These are phyloP conservation scores for Candida methanosorbosa DNA, from an alignment of 805 yeast species.

Conservation along the genomic window DNA sequence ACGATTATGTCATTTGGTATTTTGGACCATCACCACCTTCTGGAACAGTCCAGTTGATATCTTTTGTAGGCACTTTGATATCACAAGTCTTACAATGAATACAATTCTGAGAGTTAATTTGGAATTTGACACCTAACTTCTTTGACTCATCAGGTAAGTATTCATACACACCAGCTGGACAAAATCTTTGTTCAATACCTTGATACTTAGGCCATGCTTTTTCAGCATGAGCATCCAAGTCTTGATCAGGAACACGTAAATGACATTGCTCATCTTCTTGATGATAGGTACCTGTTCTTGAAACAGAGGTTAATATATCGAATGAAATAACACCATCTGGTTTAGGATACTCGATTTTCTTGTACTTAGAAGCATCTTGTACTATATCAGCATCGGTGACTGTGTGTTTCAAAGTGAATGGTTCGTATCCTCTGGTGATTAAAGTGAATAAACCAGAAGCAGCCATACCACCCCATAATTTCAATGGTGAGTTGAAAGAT, in stretches of 20 bases:
- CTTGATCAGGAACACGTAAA: conserved; percentile 59
- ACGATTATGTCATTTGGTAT: conserved; percentile 64
- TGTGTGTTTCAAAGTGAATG: conserved; percentile 74
- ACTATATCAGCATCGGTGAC: conserved; percentile 69
- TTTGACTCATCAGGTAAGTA: conserved; percentile 57
- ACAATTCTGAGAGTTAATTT: conserved; percentile 94
- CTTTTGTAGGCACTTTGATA: conserved; percentile 92
- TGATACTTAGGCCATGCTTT: conserved; percentile 64
- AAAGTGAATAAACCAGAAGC: conserved; percentile 81
- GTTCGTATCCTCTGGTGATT: conserved; percentile 69
- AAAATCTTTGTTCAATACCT: conserved; percentile 87
- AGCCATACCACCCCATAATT: conserved; percentile 71
- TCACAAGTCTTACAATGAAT: conserved; percentile 98
- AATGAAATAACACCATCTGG: conserved; percentile 93
- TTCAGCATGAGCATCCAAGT: conserved; percentile 57
- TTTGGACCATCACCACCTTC: conserved; percentile 99
- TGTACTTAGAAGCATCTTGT: conserved; percentile 51
- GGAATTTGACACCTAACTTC: conserved; percentile 68
- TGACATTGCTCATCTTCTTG: conserved; percentile 92
- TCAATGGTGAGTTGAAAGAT: conserved; percentile 71
- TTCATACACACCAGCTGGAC: conserved; percentile 99
- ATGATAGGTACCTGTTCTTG: conserved; percentile 93
- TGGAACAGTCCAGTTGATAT: conserved; percentile 94
- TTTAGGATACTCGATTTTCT: conserved; percentile 83
- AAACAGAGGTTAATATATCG: conserved; percentile 89